Percentiles rank a stretch among this genome's conserved stretches.
Evolutionary conservation across 1,284 basidiomycete genomes (phyloP).

Genomic region (Gymnopus androsaceus): DNA sequence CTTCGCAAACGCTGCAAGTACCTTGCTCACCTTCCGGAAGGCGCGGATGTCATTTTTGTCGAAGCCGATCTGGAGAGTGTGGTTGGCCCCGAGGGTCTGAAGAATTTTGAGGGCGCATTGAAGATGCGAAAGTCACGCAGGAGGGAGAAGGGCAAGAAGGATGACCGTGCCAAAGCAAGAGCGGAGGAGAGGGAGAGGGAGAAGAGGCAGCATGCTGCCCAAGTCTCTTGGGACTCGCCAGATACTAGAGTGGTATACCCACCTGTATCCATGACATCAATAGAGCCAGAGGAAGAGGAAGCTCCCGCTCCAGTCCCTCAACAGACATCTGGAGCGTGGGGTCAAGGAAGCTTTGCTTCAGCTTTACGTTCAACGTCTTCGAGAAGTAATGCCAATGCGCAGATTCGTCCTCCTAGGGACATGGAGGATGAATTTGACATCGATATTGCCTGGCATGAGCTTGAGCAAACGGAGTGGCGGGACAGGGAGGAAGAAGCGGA

Average conservation of each 20-base stretch:
- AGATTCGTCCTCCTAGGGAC: slow-evolving; percentile 28
- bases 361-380: slow-evolving; percentile 52
- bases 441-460: slow-evolving; percentile 79
- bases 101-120: slow-evolving; percentile 79
- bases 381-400: slow-evolving; percentile 13
- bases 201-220: slow-evolving; percentile 40
- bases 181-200: slow-evolving; percentile 84
- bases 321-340: slow-evolving; percentile 65
- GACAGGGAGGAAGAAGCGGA: slow-evolving; percentile 58
- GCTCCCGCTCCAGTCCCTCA: slow-evolving; percentile 25
- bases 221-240: slow-evolving; percentile 20
- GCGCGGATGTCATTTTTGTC: slow-evolving; percentile 92
- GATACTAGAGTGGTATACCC: slow-evolving; percentile 7
- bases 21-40: slow-evolving; percentile 88
- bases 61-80: slow-evolving; percentile 84
- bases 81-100: slow-evolving; percentile 72
- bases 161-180: slow-evolving; percentile 76
- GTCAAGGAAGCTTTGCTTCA: slow-evolving; percentile 75
- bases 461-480: slow-evolving; percentile 63
- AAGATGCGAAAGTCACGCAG: slow-evolving; percentile 75
- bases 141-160: slow-evolving; percentile 77
- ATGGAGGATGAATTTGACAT: slow-evolving; percentile 74
- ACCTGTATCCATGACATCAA: slow-evolving; percentile 26
- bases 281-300: slow-evolving; percentile 32
- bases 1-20: slow-evolving; percentile 95